Evolutionary conservation across 495 filamentous ascomycete species (phyloP), one percentile per base, ranked within the genome.

Genomic region (Talaromyces ruber): DNA sequence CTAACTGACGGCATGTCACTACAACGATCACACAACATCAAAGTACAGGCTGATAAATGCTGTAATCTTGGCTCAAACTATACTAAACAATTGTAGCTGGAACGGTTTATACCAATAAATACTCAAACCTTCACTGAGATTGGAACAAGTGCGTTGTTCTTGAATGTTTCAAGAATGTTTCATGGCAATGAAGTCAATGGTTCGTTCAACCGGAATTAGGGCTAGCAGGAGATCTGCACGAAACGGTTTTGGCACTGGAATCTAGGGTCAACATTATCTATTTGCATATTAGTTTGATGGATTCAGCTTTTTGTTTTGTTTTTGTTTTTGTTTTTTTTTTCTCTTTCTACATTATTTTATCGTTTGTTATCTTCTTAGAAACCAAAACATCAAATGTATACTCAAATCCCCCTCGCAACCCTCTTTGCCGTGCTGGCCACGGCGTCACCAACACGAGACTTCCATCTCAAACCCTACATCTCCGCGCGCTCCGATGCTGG

Each of bases 371-470:
- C n/a, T n/a, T n/a, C n/a, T n/a, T n/a, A n/a, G 4, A 52, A 55
- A 54, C 11, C 22, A 8, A 4, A 0, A 45, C 6, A 47, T 47
- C 16, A 45, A 12, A 18, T 37, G 65, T 63, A 60, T 63, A 58
- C 62, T 53, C 43, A 54, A 25, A 43, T 30, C 22, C 50, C 63
- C 5, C 58, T 60, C 29, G 47, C 57, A 12, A 34, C 62, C 30
- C 30, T 66, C 65, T 29, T 72, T 45, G 50, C 66, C 18, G 30
- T 60, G 58, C 62, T 70, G 37, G 32, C 66, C 54, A 56, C 66
- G 9, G 32, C 62, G 12, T 28, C 28, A 26, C 25, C 61, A n/a
- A 55, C 64, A 58, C 30, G 52, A 65, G 37, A 24, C 67, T 1
- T 59, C 68, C 45, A 37, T 53, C 21, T 60, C 68, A 26, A 30